Base-by-base conservation (phyloP, 78 protist species). In the Speleostelium caveatum region DNA sequence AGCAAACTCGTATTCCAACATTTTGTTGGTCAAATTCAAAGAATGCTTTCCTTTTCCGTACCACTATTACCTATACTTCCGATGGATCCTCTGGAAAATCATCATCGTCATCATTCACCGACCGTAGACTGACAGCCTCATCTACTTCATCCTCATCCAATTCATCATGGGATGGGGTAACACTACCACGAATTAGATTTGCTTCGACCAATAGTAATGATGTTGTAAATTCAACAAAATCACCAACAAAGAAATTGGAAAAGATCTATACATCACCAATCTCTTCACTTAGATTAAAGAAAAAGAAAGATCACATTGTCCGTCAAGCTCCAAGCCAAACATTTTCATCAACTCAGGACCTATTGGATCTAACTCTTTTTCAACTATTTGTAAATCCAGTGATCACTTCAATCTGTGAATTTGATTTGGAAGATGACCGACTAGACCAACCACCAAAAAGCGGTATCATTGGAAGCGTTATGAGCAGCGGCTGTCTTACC, bases 351-450 rank as follows among this genome's bases (percentile, higher is more conserved):
- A n/a, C n/a, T n/a, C n/a, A n/a, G n/a, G 91, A 83, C 26, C n/a
- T 75, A 10, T 71, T 69, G 22, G 91, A 83, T 59, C 42, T 56
- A 19, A 41, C 65, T 32, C 28, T 80, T 2, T 83, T 39, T 45
- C 77, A 83, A 68, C 32, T 65, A 42, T 80, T 80, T 80, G 77
- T 80, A 33, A 80, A 68, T n/a, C n/a, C n/a, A n/a, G n/a, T n/a
- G n/a, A n/a, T n/a, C n/a, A n/a, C n/a, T n/a, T n/a, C n/a, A n/a
- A n/a, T n/a, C n/a, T n/a, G n/a, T n/a, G n/a, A n/a, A n/a, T n/a
- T n/a, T n/a, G n/a, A n/a, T n/a, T n/a, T n/a, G n/a, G n/a, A n/a
- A n/a, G n/a, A n/a, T n/a, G n/a, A n/a, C n/a, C n/a, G n/a, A n/a
- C n/a, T n/a, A n/a, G n/a, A n/a, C n/a, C n/a, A n/a, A n/a, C n/a